A percentile compares a stretch with the other conserved stretches of the same genome.
Evolutionary conservation across 1,284 basidiomycete species (phyloP).

Genomic region (Trametes versicolor): DNA sequence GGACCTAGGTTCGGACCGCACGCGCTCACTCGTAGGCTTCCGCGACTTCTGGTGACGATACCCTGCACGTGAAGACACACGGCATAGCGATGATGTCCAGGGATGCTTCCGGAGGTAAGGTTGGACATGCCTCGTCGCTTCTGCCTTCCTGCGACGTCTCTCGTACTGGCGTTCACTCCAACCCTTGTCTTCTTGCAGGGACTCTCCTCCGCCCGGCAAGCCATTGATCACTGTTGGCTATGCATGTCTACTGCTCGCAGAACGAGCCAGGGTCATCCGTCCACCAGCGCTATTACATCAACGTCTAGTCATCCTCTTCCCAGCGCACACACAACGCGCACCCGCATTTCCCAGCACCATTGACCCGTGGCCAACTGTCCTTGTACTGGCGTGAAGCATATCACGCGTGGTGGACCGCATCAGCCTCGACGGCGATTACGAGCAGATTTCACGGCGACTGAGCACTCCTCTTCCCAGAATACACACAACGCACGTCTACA

Average conservation of each 20-base stretch:
- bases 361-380: not conserved
- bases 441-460: slow-evolving; percentile 1
- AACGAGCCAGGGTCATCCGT: not conserved
- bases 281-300: not conserved
- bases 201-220: too few species aligned
- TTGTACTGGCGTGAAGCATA: not conserved
- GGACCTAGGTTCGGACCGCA: not conserved
- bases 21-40: not conserved
- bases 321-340: not conserved
- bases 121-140: too few species aligned
- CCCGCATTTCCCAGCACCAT: not conserved
- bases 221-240: too few species aligned
- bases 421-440: not conserved
- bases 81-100: not conserved
- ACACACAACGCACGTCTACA: not conserved
- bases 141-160: too few species aligned
- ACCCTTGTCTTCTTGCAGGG: too few species aligned
- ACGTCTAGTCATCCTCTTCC: not conserved
- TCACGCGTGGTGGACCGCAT: not conserved
- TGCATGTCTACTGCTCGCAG: too few species aligned
- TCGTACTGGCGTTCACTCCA: too few species aligned
- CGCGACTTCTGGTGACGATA: not conserved
- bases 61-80: not conserved
- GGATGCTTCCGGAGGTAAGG: too few species aligned
- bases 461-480: not conserved